Base-by-base conservation (phyloP, 2,329 filamentous ascomycete species). In the Nemania abortiva region DNA sequence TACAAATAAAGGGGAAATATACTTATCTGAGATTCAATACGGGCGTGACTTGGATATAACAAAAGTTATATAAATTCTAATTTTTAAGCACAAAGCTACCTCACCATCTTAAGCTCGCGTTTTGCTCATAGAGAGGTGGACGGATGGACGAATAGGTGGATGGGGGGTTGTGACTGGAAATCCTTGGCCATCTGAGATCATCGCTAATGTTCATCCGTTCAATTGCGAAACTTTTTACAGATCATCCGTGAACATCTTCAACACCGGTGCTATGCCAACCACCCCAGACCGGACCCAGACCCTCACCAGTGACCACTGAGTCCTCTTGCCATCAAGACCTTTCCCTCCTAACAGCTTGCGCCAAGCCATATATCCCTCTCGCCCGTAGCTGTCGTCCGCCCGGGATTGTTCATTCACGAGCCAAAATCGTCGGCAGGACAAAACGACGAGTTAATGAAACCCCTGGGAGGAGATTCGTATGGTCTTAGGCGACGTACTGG, bases 251-350 rank as follows among this genome's bases (percentile, higher is more conserved):
- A 57, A 42, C 27, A 45, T 52, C 18, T 60, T 60, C 55, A 60
- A 68, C 65, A 59, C 59, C 54, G 47, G 22, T 42, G 42, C 60
- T 47, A 68, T 65, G 56, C 56, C 56, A 49, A 39, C 52, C 56
- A 53, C 10, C 62, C 55, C 13, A 50, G 39, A 20, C 54, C 31
- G 11, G 22, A 53, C 49, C 53, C 22, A 20, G n/a, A 29, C 27
- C 47, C 42, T 53, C 47, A 29, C 22, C 20, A 11, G 18, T 31
- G 29, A 56, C 56, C 37, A 20, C 45, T 45, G 5, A 45, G 15
- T 18, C 29, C 27, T n/a, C n/a, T 39, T 7, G 29, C 18, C 50
- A 6, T 6, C 4, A 39, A 29, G 20, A 24, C 22, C 42, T 6
- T 13, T 34, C 60, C 31, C 37, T n/a, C 50, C 13, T 3, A 31